A percentile compares a stretch with the other conserved stretches of the same genome.
phyloP scores from a whole-genome alignment of 495 filamentous ascomycete species.

The Penicillium lividum region DNA sequence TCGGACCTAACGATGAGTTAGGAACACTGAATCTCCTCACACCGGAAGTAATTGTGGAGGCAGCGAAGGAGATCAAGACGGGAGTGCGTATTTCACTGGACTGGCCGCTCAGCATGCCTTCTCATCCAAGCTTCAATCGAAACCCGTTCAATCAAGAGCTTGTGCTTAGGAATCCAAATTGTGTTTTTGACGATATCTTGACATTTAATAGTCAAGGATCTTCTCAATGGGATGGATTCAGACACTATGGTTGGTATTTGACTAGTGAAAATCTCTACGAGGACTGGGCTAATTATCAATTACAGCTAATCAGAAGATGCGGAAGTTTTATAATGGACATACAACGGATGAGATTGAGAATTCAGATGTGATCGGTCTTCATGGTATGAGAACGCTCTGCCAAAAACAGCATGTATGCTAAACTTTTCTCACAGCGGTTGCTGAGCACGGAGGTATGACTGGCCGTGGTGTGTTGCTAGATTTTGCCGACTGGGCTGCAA shows the following conservation, averaged over 20 bases:
- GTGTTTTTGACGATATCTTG: constrained; percentile 57
- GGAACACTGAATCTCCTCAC: constrained; percentile 56
- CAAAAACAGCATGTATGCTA: not conserved
- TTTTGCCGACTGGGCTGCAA: constrained; percentile 49
- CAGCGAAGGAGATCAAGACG: constrained; percentile 52
- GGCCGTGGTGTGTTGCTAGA: constrained; percentile 54
- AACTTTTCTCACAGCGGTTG: constrained; percentile 17
- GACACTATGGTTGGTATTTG: constrained; percentile 39
- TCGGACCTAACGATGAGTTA: constrained; percentile 48
- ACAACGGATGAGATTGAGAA: constrained; percentile 56
- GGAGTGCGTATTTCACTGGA: constrained; percentile 53
- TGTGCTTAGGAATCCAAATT: constrained; percentile 31
- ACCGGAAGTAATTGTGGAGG: constrained; percentile 47
- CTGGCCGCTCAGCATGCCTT: constrained; percentile 45
- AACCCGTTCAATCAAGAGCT: constrained; percentile 41
- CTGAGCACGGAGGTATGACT: constrained; percentile 38
- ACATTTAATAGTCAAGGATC: constrained; percentile 51
- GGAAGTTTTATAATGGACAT: constrained; percentile 62
- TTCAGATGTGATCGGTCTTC: constrained; percentile 30
- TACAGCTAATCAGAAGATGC: constrained; percentile 43
- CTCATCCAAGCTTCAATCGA: constrained; percentile 37
- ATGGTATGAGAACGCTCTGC: constrained; percentile 32
- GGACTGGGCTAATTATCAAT: not conserved
- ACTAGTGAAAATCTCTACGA: not conserved
- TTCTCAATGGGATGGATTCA: constrained; percentile 56